Evolutionary conservation across 805 yeast species (phyloP).

Genomic region (Candida koratica): DNA sequence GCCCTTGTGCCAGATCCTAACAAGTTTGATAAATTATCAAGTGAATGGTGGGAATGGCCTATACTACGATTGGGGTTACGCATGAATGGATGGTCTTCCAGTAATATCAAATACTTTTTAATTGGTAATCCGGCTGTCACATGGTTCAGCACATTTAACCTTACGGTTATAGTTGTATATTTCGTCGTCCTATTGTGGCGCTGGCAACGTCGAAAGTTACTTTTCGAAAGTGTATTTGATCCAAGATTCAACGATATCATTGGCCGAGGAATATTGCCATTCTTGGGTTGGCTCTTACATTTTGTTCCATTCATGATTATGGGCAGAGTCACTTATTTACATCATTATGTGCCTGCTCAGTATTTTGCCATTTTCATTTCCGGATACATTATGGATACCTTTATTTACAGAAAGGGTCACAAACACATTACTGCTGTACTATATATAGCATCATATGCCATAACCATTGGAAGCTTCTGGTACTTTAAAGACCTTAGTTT

Average conservation of each 20-base stretch:
- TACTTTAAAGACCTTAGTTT: slow-evolving; percentile 66
- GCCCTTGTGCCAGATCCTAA: slow-evolving; percentile 77
- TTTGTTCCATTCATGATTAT: slow-evolving; percentile 38
- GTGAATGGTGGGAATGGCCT: slow-evolving; percentile 88
- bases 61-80: slow-evolving; percentile 71
- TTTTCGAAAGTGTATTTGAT: slow-evolving; percentile 20
- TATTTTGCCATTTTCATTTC: slow-evolving; percentile 68
- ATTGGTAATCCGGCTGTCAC: slow-evolving; percentile 78
- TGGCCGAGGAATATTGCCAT: slow-evolving; percentile 32
- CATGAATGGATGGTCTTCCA: slow-evolving; percentile 67
- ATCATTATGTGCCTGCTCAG: slow-evolving; percentile 43
- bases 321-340: slow-evolving; percentile 43
- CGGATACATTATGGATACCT: slow-evolving; percentile 53
- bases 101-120: slow-evolving; percentile 57
- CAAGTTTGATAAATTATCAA: slow-evolving; percentile 66
- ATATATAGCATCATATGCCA: slow-evolving; percentile 44
- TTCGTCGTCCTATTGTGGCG: slow-evolving; percentile 17
- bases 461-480: slow-evolving; percentile 55
- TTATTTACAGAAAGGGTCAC: slow-evolving; percentile 17
- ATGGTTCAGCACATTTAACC: slow-evolving; percentile 43
- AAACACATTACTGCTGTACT: slow-evolving; percentile 19
- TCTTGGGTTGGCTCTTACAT: slow-evolving; percentile 39
- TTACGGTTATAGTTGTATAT: slow-evolving; percentile 22
- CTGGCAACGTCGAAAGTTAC: slow-evolving; percentile 33
- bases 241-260: slow-evolving; percentile 26